Evolutionary conservation across 2,329 filamentous ascomycete species (phyloP).

Genomic region (Fusarium staphyleae): DNA sequence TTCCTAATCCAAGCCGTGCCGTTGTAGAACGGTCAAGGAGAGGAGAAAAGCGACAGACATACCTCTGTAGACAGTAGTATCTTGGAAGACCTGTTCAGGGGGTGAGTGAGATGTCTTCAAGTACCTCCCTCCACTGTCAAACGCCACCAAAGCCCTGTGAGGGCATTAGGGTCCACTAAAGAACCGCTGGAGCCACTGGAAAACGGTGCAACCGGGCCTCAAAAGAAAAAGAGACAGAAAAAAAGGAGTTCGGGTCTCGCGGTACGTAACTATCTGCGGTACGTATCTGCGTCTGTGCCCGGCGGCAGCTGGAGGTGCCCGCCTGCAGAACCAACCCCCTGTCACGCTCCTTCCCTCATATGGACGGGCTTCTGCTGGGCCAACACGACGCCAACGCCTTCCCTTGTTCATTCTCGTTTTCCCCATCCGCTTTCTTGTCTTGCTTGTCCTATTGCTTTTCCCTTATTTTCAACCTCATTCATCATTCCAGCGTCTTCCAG

Average conservation of each 20-base stretch:
- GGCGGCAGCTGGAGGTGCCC: too few relatives aligned
- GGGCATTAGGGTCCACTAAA: background rate
- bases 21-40: too few relatives aligned
- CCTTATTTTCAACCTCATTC: conserved; percentile 17
- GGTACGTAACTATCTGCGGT: conserved; percentile 15
- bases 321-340: conserved; percentile 7
- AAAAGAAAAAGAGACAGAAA: conserved; percentile 25
- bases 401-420: conserved; percentile 18
- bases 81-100: background rate
- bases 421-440: background rate
- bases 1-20: too few relatives aligned
- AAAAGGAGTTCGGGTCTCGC: conserved; percentile 4
- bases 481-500: conserved; percentile 10
- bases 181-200: conserved; percentile 6
- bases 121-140: background rate
- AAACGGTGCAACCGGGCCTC: conserved; percentile 16
- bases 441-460: conserved; percentile 9
- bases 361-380: conserved; percentile 24
- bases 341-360: conserved; percentile 9
- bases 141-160: conserved; percentile 7
- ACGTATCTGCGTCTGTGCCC: background rate
- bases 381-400: conserved; percentile 36
- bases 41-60: too few relatives aligned
- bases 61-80: too few relatives aligned
- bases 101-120: background rate